These are phyloP conservation scores for Marasmius fiardii DNA, from an alignment of 1,284 basidiomycete genomes.

Conservation along the genomic window DNA sequence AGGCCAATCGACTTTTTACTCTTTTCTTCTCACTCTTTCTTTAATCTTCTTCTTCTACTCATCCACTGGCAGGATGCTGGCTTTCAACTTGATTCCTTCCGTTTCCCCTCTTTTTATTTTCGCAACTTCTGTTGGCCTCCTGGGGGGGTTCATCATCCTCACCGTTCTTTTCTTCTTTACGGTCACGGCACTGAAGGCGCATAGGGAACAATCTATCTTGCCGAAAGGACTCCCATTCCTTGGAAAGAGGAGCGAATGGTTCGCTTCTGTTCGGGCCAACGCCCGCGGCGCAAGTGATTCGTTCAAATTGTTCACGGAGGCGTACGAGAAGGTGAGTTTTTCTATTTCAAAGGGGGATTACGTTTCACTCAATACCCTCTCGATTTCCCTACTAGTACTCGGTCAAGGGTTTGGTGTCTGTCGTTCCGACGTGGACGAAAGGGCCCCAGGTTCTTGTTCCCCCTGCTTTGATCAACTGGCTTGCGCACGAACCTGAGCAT, in stretches of 20 bases:
- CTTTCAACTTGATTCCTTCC: background rate
- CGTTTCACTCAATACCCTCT: background rate
- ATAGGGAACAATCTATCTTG: conserved; percentile 14
- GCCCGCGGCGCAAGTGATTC: conserved; percentile 14
- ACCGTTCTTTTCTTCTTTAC: conserved; percentile 12
- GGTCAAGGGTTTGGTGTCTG: conserved; percentile 6
- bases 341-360: background rate
- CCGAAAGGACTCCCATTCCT: conserved; percentile 12
- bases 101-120: background rate
- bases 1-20: background rate
- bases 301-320: conserved; percentile 11
- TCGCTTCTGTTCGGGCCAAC: conserved; percentile 13
- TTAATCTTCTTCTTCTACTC: background rate
- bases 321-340: conserved; percentile 13
- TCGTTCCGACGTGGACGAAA: conserved; percentile 17
- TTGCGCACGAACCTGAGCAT: conserved; percentile 12
- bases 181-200: conserved; percentile 15
- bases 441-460: conserved; percentile 18
- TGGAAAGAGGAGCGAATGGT: conserved; percentile 7
- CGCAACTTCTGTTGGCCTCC: background rate
- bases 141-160: background rate
- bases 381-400: background rate
- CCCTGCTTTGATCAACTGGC: conserved; percentile 14
- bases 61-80: background rate
- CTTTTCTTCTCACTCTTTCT: background rate